Base-by-base conservation (phyloP, 2,329 filamentous ascomycete genomes). In the Fusarium pilosicola region DNA sequence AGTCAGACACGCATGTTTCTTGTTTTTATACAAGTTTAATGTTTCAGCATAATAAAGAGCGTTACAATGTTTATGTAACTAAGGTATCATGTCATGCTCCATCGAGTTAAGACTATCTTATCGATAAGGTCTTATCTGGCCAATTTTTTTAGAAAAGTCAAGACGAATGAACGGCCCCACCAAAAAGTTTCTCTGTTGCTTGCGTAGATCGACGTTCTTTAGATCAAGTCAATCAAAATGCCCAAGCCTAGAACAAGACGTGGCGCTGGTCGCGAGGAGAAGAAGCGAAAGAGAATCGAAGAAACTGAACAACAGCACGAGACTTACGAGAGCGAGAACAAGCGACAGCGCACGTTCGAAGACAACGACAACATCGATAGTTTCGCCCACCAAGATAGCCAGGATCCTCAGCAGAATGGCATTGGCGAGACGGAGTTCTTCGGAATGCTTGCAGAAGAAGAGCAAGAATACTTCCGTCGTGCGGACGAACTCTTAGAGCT, bases 401-500 rank as follows among this genome's bases (percentile, higher is more conserved):
- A 71, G 36, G 75, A 76, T 42, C 57, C 73, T 28, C 73, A 77
- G 32, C 75, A 80, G 45, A 72, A 78, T 34, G 79, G 76, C 18
- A 65, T 71, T 17, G 80, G 83, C 15, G 93, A 94, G 68, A 89
- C 87, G 76, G 91, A 94, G 64, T 99, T 97, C 85, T 98, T 97
- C 78, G 96, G 96, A 73, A 92, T 98, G 86, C 91, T 99, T 32
- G 93, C 94, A 77, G 92, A 97, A 62, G 90, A 97, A 75, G 96
- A 99, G 85, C 94, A 97, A 80, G 95, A 98, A 82, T 98, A 98
- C 82, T 99, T 98, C 83, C 92, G 94, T 75, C 91, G 91, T 54
- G 95, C 95, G 61, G 95, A 97, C 85, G 93, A 97, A 81, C 88
- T 97, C 84, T 91, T 99, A 68, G 95, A 97, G 81, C 84, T 94